Percentiles rank a stretch among this genome's conserved stretches.
These are phyloP conservation scores for Leptoxyphium fumago DNA, from an alignment of 2,329 filamentous ascomycete species.

Conservation along the genomic window DNA sequence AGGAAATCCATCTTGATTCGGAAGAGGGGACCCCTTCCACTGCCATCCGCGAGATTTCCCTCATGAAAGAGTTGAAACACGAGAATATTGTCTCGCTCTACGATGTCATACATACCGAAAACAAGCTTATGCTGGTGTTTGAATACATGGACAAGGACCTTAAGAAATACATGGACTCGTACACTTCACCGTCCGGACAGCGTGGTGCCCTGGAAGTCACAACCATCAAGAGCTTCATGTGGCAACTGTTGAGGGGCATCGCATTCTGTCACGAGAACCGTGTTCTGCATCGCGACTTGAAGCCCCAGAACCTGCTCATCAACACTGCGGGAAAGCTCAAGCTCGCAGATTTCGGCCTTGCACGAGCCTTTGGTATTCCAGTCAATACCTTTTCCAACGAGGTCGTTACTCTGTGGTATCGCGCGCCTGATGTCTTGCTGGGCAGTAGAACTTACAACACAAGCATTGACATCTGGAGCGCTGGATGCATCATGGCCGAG, in stretches of 20 bases:
- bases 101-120: constrained; percentile 98
- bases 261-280: constrained; percentile 97
- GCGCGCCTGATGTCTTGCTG: constrained; percentile 85
- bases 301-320: constrained; percentile 92
- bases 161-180: constrained; percentile 89
- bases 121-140: constrained; percentile 98
- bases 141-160: constrained; percentile 98
- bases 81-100: constrained; percentile 95
- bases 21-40: constrained; percentile 97
- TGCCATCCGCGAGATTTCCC: constrained; percentile 91
- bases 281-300: constrained; percentile 87
- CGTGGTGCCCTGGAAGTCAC: constrained; percentile 73
- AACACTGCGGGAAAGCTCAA: constrained; percentile 84
- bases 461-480: constrained; percentile 99
- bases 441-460: constrained; percentile 96
- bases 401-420: constrained; percentile 95
- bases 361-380: constrained; percentile 87
- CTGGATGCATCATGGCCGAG: constrained; percentile 98
- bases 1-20: constrained; percentile 96
- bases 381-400: constrained; percentile 98
- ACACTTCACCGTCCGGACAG: constrained; percentile 47
- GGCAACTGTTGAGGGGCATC: constrained; percentile 86
- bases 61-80: constrained; percentile 99
- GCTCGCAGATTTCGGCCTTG: constrained; percentile 86
- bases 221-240: constrained; percentile 99